A percentile compares a stretch with the other conserved stretches of the same genome.
These are phyloP conservation scores for Coemansia sp. DNA, from an alignment of 192 early-diverging fungal genomes.

Conservation along the genomic window DNA sequence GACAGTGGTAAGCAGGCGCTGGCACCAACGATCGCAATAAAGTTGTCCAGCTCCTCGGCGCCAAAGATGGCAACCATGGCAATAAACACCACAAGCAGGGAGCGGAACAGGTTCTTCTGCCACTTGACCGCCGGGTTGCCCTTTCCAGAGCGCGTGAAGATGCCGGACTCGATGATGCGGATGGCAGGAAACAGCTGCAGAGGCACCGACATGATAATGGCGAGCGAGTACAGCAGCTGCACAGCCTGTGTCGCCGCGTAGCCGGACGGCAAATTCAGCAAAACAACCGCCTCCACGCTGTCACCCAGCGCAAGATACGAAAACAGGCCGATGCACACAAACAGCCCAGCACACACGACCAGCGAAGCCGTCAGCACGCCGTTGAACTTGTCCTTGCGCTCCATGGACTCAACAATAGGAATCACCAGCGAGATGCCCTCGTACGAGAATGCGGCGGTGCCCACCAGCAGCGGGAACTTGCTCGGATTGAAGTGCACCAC, in stretches of 20 bases:
- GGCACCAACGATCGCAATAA: slow-evolving; percentile 81
- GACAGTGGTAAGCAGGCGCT: slow-evolving; percentile 71
- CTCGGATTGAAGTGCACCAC: slow-evolving; percentile 79
- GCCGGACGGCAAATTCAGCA: slow-evolving; percentile 81
- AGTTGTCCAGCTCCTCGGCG: slow-evolving; percentile 74
- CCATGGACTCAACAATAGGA: slow-evolving; percentile 81
- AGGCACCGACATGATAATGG: slow-evolving; percentile 92
- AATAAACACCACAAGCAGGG: slow-evolving; percentile 65
- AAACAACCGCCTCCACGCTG: slow-evolving; percentile 81
- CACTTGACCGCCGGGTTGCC: slow-evolving; percentile 74
- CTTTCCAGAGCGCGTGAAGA: slow-evolving; percentile 87
- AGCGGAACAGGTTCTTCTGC: slow-evolving; percentile 83
- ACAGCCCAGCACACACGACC: slow-evolving; percentile 75
- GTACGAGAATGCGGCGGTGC: slow-evolving; percentile 91
- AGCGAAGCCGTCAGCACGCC: slow-evolving; percentile 78
- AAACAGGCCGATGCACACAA: slow-evolving; percentile 76
- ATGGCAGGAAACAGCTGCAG: slow-evolving; percentile 91
- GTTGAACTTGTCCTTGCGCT: slow-evolving; percentile 85
- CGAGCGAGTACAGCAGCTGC: slow-evolving; percentile 85
- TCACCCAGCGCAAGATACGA: slow-evolving; percentile 87
- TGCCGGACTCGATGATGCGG: slow-evolving; percentile 84
- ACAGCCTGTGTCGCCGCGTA: slow-evolving; percentile 65
- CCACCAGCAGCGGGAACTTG: slow-evolving; percentile 86
- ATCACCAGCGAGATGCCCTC: slow-evolving; percentile 86
- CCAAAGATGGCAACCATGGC: slow-evolving; percentile 76